Evolutionary conservation across 768 basidiomycete species (phyloP), one percentile per base, ranked within the genome.

Genomic region (Lactifluus hygrophoroides): DNA sequence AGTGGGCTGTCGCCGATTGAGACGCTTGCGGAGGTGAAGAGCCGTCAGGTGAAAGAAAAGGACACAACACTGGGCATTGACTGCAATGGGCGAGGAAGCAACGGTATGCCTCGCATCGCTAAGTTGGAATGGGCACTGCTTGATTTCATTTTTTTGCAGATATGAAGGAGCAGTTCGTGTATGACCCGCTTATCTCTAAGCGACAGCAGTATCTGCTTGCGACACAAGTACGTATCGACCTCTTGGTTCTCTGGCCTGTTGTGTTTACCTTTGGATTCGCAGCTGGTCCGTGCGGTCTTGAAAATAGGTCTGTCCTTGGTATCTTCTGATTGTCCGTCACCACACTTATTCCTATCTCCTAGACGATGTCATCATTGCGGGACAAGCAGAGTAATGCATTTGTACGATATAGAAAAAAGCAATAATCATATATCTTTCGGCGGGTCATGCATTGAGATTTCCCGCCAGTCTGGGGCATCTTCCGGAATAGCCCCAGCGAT

Each of bases 151-250:
- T 47, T 27, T 45, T 43, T 49, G 14, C 68, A 97, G 95, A 99
- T 66, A 99, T 99, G 95, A 95, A 88, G 78, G 80, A 86, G 68
- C 95, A 97, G 70, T 91, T 93, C 66, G 94, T 98, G 43, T 94
- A 94, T 66, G 96, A 99, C 68, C 95, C 96, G 28, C 75, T 97
- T 63, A 96, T 98, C 72, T 94, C 94, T 42, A 99, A 98, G 75
- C 77, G 95, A 68, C 94, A 97, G 69, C 95, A 98, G 69, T 96
- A 93, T 74, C 75, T 99, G 58, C 77, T 99, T 42, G 96, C 96
- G n/a, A 97, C 94, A 21, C 94, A 94, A 81, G 85, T 90, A 59
- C 48, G 79, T 68, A 43, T 52, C 37, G 8, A 38, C 23, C n/a
- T 35, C 28, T 54, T 60, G 28, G 35, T 51, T 45, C 32, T 40